A percentile compares a stretch with the other conserved stretches of the same genome.
phyloP scores from a whole-genome alignment of 331 rosid species.

The Quercus tomentella region DNA sequence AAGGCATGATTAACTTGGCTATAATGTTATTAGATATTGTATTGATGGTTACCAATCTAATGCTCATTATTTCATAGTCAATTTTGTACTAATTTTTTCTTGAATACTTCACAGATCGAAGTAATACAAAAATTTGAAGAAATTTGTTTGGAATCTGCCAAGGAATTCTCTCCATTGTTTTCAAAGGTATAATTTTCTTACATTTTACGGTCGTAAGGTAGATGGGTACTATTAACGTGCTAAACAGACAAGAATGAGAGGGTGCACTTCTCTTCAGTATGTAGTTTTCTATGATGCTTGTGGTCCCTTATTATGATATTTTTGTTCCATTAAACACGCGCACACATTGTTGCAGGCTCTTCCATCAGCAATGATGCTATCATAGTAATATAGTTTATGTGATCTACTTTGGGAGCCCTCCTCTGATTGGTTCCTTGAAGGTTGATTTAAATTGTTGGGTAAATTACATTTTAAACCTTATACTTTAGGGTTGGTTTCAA shows the following conservation, averaged over 20 bases:
- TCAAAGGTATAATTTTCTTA: slow-evolving; percentile 49
- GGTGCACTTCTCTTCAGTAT: neutral
- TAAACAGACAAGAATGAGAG: slow-evolving; percentile 1
- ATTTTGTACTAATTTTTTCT: neutral
- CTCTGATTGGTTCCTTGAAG: neutral
- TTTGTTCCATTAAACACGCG: neutral
- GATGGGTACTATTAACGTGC: slow-evolving; percentile 1
- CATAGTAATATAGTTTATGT: neutral
- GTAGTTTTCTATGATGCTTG: neutral
- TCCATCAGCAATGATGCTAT: neutral
- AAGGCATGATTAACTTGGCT: neutral
- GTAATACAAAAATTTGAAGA: slow-evolving; percentile 90
- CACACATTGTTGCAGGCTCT: neutral
- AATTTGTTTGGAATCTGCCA: slow-evolving; percentile 84
- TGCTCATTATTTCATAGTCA: neutral
- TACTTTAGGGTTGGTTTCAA: too few relatives aligned
- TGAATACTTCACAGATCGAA: slow-evolving; percentile 62
- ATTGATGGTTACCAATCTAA: neutral
- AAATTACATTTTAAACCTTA: too few relatives aligned
- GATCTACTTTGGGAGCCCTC: neutral
- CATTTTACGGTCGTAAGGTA: neutral
- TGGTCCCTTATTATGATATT: neutral
- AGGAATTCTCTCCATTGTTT: slow-evolving; percentile 70
- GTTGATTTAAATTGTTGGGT: neutral
- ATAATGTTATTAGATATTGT: neutral